These are phyloP conservation scores for Rhazya stricta DNA, from an alignment of 257 asterid genomes.

Conservation along the genomic window DNA sequence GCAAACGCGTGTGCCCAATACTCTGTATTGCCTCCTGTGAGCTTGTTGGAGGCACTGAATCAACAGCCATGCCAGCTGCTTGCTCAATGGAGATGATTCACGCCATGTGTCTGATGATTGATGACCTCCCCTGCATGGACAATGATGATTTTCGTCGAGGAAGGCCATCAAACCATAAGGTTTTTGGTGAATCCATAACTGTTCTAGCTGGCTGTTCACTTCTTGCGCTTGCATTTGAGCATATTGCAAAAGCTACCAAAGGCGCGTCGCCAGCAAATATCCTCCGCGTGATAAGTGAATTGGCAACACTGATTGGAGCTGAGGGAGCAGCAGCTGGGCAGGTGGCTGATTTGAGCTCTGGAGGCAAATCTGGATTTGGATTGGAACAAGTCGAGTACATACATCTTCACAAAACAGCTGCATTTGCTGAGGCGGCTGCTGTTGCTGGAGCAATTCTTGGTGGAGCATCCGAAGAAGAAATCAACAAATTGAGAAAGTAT, in stretches of 20 bases:
- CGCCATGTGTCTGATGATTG: conserved; percentile 38
- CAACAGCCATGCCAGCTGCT: conserved; percentile 36
- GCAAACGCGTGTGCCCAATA: conserved; percentile 39
- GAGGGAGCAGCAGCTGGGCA: conserved; percentile 36
- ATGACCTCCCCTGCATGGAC: conserved; percentile 51
- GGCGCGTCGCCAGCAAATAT: conserved; percentile 19
- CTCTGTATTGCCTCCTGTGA: conserved; percentile 40
- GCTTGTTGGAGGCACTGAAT: conserved; percentile 35
- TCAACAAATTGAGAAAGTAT: conserved; percentile 11
- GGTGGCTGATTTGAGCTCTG: conserved; percentile 23
- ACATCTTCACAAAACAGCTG: conserved; percentile 25
- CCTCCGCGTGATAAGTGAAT: conserved; percentile 26
- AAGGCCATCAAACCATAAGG: conserved; percentile 32
- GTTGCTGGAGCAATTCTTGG: conserved; percentile 18
- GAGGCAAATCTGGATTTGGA: conserved; percentile 11
- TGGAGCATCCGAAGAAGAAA: conserved; percentile 14
- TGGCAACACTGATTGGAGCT: conserved; percentile 28
- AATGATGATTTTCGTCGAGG: conserved; percentile 36
- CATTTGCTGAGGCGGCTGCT: conserved; percentile 8
- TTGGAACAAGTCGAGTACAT: conserved; percentile 31
- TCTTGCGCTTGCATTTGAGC: conserved; percentile 38
- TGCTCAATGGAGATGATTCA: conserved; percentile 42
- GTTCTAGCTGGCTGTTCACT: conserved; percentile 30
- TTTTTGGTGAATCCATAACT: conserved; percentile 25
- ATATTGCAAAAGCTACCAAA: conserved; percentile 25